Conservation (phyloP, 2,329 filamentous ascomycete species). For the Nemania bipapillata region DNA sequence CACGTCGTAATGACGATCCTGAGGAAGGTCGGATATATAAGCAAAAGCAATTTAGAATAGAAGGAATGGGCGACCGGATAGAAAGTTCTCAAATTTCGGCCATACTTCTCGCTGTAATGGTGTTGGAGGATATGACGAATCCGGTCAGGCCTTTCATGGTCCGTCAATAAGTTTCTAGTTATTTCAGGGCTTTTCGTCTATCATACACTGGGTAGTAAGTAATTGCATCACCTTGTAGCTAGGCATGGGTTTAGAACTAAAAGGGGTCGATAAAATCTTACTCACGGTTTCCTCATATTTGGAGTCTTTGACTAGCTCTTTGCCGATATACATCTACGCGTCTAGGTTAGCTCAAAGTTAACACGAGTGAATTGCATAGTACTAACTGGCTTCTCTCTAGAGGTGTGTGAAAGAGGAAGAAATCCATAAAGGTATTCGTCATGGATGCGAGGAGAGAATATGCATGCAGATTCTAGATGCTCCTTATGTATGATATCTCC, state of each 20-base stretch:
- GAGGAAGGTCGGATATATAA: slow-evolving; percentile 43
- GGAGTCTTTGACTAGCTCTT: slow-evolving; percentile 41
- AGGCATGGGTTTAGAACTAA: neutral
- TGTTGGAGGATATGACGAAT: slow-evolving; percentile 37
- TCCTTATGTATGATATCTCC: slow-evolving; percentile 42
- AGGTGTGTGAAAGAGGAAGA: slow-evolving; percentile 33
- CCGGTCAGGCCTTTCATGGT: slow-evolving; percentile 36
- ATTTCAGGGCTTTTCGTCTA: slow-evolving; percentile 13
- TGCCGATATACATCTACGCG: slow-evolving; percentile 42
- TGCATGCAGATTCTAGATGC: slow-evolving; percentile 42
- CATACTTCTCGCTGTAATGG: slow-evolving; percentile 35
- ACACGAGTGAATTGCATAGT: neutral
- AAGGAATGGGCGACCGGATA: slow-evolving; percentile 40
- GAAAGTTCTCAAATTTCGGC: slow-evolving; percentile 44
- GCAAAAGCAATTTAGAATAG: slow-evolving; percentile 43
- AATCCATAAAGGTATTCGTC: slow-evolving; percentile 39
- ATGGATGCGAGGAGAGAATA: slow-evolving; percentile 44
- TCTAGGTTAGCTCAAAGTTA: neutral
- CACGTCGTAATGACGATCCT: slow-evolving; percentile 46
- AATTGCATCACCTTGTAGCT: neutral
- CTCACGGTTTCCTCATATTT: slow-evolving; percentile 30
- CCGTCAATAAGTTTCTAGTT: too few relatives aligned
- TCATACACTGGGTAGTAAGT: neutral
- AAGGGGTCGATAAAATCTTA: neutral
- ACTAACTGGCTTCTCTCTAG: slow-evolving; percentile 39